phyloP scores from a whole-genome alignment of 108 stramenopile genomes.

The Skeletonema tropicum region DNA sequence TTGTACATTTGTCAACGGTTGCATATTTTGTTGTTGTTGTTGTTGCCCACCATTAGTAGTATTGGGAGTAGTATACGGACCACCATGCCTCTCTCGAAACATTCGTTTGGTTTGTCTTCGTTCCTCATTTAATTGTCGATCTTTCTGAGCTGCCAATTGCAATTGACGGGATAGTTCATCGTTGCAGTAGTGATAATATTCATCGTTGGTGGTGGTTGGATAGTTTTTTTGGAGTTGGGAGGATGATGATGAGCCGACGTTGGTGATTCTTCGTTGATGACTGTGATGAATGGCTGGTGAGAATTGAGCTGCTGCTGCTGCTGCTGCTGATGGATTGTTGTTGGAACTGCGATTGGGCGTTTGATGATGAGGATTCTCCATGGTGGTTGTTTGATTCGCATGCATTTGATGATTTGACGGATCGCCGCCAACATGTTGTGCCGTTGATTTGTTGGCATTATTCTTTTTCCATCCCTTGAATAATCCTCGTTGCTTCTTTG shows the following conservation, averaged over 20 bases:
- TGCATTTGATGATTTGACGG: too few species aligned
- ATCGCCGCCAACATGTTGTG: too few species aligned
- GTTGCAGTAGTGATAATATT: conserved; percentile 18
- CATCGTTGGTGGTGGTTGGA: conserved; percentile 1
- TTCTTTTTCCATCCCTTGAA: not conserved
- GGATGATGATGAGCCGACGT: too few species aligned
- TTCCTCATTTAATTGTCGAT: conserved; percentile 10
- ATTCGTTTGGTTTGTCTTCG: not conserved
- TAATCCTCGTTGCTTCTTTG: not conserved
- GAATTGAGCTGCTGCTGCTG: too few species aligned
- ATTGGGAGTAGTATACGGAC: too few species aligned
- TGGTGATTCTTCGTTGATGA: too few species aligned
- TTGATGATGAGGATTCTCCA: too few species aligned
- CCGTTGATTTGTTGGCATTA: not conserved
- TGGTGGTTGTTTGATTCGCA: too few species aligned
- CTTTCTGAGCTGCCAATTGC: conserved; percentile 12
- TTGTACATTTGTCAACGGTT: not conserved
- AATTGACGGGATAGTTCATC: conserved; percentile 28
- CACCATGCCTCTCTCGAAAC: not conserved
- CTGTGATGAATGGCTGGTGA: too few species aligned
- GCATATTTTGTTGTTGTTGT: not conserved
- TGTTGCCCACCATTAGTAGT: too few species aligned
- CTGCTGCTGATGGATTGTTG: too few species aligned
- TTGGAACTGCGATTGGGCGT: too few species aligned
- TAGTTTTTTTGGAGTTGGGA: not conserved